These are phyloP conservation scores for Cutaneotrichosporon sp. DNA, from an alignment of 1,284 basidiomycete species.

Conservation along the genomic window DNA sequence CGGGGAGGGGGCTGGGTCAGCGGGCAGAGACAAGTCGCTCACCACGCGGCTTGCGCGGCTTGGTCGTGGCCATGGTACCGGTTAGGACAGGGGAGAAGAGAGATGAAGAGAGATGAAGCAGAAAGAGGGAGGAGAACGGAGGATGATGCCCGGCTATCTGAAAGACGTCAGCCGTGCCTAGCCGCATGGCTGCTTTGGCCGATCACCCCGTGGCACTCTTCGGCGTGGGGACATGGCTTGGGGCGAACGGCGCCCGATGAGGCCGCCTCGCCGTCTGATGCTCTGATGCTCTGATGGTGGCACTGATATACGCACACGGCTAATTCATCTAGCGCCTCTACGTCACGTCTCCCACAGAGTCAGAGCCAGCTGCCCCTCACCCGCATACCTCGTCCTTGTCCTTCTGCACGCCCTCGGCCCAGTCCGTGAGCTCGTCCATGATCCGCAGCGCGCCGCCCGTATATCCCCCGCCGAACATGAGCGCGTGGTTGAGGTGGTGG, in stretches of 20 bases:
- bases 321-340: neutral
- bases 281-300: no score
- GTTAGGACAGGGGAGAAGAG: neutral
- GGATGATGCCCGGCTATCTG: neutral
- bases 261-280: no score
- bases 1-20: conserved; percentile 24
- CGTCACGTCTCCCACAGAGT: no score
- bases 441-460: conserved; percentile 38
- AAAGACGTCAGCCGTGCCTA: neutral
- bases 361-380: no score
- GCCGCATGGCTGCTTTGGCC: neutral
- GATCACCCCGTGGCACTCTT: neutral
- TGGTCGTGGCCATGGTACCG: neutral
- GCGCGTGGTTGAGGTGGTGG: conserved; percentile 71
- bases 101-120: neutral
- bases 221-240: no score
- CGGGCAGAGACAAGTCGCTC: neutral
- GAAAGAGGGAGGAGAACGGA: neutral
- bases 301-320: neutral
- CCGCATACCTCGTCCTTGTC: neutral
- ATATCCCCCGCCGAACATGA: conserved; percentile 52
- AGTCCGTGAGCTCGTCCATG: conserved; percentile 40
- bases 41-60: conserved; percentile 1
- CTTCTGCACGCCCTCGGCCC: conserved; percentile 31
- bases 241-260: no score